Conservation (phyloP, 148 eudicot species). For the Persicaria maculosa region DNA sequence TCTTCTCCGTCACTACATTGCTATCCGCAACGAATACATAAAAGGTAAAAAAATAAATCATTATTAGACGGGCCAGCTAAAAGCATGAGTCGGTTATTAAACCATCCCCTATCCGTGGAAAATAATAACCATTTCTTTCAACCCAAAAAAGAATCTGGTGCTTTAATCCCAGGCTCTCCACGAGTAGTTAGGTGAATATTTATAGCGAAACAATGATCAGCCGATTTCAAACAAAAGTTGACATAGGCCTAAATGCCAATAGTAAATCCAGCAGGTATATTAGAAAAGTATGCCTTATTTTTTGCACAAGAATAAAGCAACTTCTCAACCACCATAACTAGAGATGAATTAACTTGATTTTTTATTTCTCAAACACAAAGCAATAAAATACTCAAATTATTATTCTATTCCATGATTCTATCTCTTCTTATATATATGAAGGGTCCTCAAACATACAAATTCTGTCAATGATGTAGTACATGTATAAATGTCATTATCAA, state of each 20-base stretch:
- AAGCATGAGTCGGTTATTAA: not conserved
- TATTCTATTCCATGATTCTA: not conserved
- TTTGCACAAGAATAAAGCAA: constrained; percentile 1
- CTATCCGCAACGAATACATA: not conserved
- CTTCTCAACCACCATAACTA: constrained; percentile 2
- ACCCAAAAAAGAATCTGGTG: not conserved
- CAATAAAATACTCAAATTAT: not conserved
- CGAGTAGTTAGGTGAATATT: not conserved
- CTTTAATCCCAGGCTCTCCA: not conserved
- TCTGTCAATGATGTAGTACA: not conserved
- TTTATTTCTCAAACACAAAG: not conserved
- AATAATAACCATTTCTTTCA: not conserved
- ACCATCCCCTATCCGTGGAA: not conserved
- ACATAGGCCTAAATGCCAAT: not conserved
- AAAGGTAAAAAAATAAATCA: not conserved
- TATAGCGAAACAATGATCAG: not conserved
- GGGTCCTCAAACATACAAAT: not conserved
- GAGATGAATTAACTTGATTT: no score
- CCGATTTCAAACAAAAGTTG: not conserved
- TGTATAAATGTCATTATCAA: not conserved
- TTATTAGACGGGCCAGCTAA: not conserved
- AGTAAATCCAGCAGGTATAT: not conserved
- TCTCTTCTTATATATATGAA: not conserved
- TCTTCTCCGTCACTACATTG: not conserved
- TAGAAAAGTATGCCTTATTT: not conserved